Base-by-base conservation (phyloP, 495 filamentous ascomycete species). In the Tuber calosporum region DNA sequence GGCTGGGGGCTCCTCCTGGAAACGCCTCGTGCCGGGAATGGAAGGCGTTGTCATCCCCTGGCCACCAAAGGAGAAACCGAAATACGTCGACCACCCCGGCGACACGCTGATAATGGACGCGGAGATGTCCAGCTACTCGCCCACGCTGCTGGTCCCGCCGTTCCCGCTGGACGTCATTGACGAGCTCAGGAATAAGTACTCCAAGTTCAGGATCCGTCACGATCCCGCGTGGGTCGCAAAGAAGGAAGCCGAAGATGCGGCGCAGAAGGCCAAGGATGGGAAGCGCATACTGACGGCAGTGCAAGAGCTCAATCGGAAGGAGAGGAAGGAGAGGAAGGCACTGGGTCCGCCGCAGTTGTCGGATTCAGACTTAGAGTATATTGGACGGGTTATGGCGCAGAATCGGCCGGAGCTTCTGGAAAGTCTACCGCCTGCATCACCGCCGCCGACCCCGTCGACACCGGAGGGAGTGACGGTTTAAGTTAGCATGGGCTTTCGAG, bases 181-280 rank as follows among this genome's bases (percentile, higher is more conserved):
- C 82, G 94, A 98, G 85, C 85, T 97, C 81, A 86, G 95, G 75
- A 90, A 90, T 83, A 91, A 90, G 78, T 97, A 90, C 87, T 89
- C 87, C 74, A 88, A 87, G 75, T 96, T 93, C 89, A 87, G 94
- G 76, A 91, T 87, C 62, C 84, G 93, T 37, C 93, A 97, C 82
- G 91, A 93, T 48, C 83, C 84, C 72, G 87, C 88, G 79, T 92
- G 89, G 82, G 81, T 91, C 42, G 86, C 83, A 72, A 84, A 80
- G 86, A 89, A 88, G 83, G 83, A 87, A 83, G 86, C 86, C 75
- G 84, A 87, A 74, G 88, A 88, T 74, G 83, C 85, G 70, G 87
- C 84, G 81, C 87, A 88, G 83, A 85, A 87, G 81, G 84, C 70
- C 37, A 81, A 81, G 76, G 84, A 85, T 75, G 84, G 84, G 43